A percentile compares a stretch with the other conserved stretches of the same genome.
These are phyloP conservation scores for Yamadazyma sp. DNA, from an alignment of 805 yeast species.

Conservation along the genomic window DNA sequence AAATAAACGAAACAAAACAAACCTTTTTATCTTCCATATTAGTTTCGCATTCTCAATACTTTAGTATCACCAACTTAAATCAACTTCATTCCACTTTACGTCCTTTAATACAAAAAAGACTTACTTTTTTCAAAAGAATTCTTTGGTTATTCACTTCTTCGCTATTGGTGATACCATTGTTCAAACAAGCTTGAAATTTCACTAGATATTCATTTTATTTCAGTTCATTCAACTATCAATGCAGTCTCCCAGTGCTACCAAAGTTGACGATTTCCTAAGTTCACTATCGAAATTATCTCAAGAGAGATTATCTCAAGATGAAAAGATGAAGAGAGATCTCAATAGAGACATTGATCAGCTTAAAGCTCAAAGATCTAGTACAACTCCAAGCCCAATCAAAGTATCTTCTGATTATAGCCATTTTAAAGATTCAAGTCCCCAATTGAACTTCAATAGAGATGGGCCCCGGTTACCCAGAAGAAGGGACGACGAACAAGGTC, in stretches of 20 bases:
- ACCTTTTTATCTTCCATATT: conserved; percentile 23
- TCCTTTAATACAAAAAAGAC: background rate
- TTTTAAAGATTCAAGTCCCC: conserved; percentile 6
- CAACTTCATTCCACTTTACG: background rate
- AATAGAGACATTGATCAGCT: conserved; percentile 27
- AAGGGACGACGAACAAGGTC: conserved; percentile 7
- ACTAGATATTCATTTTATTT: too few species aligned
- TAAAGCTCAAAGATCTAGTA: background rate
- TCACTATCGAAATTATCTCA: conserved; percentile 35
- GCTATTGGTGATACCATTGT: too few species aligned
- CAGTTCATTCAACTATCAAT: too few species aligned
- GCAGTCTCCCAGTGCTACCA: conserved; percentile 17
- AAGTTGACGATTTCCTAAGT: conserved; percentile 38
- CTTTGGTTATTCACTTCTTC: too few species aligned
- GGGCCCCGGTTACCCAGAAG: conserved; percentile 5
- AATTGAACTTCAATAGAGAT: conserved; percentile 9
- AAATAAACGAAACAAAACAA: conserved; percentile 56
- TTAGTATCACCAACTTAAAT: too few species aligned
- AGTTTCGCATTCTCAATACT: conserved; percentile 1
- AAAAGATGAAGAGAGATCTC: conserved; percentile 30
- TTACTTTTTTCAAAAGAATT: too few species aligned
- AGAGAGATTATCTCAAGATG: conserved; percentile 31
- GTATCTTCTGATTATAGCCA: background rate
- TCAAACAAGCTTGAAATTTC: too few species aligned
- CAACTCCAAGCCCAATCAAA: conserved; percentile 1